phyloP scores from a whole-genome alignment of 441 rosid genomes.

The Kokia cookei region DNA sequence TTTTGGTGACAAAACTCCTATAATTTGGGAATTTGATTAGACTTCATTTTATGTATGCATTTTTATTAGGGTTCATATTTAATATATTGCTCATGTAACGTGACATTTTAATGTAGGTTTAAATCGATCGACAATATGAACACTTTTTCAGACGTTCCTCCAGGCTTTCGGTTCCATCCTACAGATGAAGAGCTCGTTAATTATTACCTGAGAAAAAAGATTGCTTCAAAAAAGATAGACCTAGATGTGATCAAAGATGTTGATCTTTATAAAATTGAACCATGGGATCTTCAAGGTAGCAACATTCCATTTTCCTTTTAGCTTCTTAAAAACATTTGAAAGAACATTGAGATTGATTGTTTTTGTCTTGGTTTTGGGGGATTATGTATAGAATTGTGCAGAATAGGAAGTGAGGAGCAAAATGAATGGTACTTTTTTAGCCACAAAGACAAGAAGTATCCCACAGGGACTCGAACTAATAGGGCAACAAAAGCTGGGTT shows the following conservation, averaged over 20 bases:
- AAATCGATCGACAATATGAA: slow-evolving; percentile 35
- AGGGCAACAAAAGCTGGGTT: slow-evolving; percentile 98
- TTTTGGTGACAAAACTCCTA: background rate
- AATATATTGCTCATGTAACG: background rate
- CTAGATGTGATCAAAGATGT: slow-evolving; percentile 95
- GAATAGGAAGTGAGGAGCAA: slow-evolving; percentile 86
- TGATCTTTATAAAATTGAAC: slow-evolving; percentile 98
- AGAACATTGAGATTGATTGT: background rate
- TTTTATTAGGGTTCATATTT: too few relatives aligned
- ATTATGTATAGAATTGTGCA: slow-evolving; percentile 59
- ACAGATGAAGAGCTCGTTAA: slow-evolving; percentile 99
- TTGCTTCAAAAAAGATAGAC: slow-evolving; percentile 86
- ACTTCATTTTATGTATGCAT: background rate
- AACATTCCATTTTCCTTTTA: background rate
- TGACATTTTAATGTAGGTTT: slow-evolving; percentile 28
- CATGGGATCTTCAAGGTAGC: slow-evolving; percentile 99
- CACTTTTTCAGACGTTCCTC: slow-evolving; percentile 88
- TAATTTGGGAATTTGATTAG: background rate
- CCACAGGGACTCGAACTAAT: slow-evolving; percentile 98
- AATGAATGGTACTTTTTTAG: slow-evolving; percentile 99
- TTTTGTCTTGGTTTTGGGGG: background rate
- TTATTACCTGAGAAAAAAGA: slow-evolving; percentile 86
- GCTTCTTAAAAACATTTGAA: background rate
- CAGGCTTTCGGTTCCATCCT: slow-evolving; percentile 98
- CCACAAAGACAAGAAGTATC: slow-evolving; percentile 98